A percentile compares a stretch with the other conserved stretches of the same genome.
These are phyloP conservation scores for Tephrocybe sp. DNA, from an alignment of 768 basidiomycete genomes.

Conservation along the genomic window DNA sequence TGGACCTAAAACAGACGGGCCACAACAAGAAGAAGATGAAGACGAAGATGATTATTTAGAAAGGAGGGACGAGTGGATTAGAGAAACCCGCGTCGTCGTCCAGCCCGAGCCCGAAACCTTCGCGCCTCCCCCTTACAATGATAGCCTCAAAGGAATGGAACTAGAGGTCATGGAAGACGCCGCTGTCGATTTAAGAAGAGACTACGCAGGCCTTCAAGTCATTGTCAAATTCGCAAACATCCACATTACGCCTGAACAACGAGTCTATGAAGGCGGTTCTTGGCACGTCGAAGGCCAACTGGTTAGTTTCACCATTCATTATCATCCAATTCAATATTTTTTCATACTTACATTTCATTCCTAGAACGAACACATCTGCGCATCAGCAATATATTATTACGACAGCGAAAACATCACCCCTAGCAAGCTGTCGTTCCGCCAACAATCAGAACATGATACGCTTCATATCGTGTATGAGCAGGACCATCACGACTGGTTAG, in stretches of 20 bases:
- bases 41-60: slow-evolving; percentile 15
- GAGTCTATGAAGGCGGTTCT: slow-evolving; percentile 30
- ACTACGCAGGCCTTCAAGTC: slow-evolving; percentile 23
- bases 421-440: slow-evolving; percentile 28
- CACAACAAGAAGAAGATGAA: slow-evolving; percentile 18
- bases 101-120: slow-evolving; percentile 19
- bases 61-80: slow-evolving; percentile 8
- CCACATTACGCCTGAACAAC: slow-evolving; percentile 34
- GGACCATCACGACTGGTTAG: slow-evolving; percentile 20
- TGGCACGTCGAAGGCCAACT: slow-evolving; percentile 39
- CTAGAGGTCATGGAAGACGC: not conserved
- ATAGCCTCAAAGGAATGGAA: not conserved
- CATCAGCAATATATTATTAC: not conserved
- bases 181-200: slow-evolving; percentile 6
- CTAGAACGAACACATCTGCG: not conserved
- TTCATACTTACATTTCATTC: too few species aligned
- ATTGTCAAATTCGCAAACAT: slow-evolving; percentile 33
- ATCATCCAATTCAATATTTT: not conserved
- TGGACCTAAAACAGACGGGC: slow-evolving; percentile 11
- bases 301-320: not conserved
- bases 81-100: slow-evolving; percentile 7
- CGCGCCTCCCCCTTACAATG: slow-evolving; percentile 5
- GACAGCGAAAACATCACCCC: slow-evolving; percentile 29
- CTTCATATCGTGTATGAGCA: slow-evolving; percentile 11
- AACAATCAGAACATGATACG: slow-evolving; percentile 9